phyloP scores from a whole-genome alignment of 2,329 filamentous ascomycete genomes.

The Fusarium ambrosium region DNA sequence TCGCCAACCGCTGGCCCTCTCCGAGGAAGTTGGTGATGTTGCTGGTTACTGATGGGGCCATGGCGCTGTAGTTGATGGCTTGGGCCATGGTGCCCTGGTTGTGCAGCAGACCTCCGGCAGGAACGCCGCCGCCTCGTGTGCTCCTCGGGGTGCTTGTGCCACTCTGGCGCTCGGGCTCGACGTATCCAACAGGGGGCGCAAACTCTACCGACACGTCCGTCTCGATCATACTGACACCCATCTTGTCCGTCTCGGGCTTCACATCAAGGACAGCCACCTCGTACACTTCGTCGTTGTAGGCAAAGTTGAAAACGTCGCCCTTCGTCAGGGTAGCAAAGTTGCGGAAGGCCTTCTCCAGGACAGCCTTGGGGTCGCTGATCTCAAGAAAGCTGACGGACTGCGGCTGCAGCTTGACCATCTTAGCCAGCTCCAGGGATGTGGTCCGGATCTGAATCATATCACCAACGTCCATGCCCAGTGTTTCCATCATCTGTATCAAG shows the following conservation, averaged over 20 bases:
- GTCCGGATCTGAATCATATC: constrained; percentile 96
- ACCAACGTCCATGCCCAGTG: constrained; percentile 87
- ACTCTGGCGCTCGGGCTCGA: constrained; percentile 83
- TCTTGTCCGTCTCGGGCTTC: constrained; percentile 85
- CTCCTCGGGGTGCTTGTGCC: constrained; percentile 91
- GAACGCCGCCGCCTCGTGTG: constrained; percentile 68
- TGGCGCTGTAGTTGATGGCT: constrained; percentile 94
- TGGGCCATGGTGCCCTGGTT: constrained; percentile 95
- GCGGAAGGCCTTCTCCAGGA: constrained; percentile 95
- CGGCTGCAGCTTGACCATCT: constrained; percentile 95
- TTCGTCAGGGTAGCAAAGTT: constrained; percentile 95
- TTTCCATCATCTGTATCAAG: constrained; percentile 85
- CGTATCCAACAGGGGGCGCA: constrained; percentile 92
- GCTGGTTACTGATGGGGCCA: constrained; percentile 82
- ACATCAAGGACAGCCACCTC: constrained; percentile 94
- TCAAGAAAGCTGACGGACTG: constrained; percentile 95
- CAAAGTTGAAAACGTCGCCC: constrained; percentile 95
- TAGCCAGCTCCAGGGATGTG: constrained; percentile 90
- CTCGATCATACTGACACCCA: constrained; percentile 93
- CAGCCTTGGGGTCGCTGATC: constrained; percentile 96
- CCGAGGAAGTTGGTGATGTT: constrained; percentile 83
- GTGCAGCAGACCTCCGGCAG: constrained; percentile 81
- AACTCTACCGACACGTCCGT: constrained; percentile 98
- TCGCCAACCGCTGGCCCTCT: constrained; percentile 86
- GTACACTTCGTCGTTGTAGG: constrained; percentile 95